Evolutionary conservation across 768 basidiomycete species (phyloP).

Genomic region (Suillus placidus): DNA sequence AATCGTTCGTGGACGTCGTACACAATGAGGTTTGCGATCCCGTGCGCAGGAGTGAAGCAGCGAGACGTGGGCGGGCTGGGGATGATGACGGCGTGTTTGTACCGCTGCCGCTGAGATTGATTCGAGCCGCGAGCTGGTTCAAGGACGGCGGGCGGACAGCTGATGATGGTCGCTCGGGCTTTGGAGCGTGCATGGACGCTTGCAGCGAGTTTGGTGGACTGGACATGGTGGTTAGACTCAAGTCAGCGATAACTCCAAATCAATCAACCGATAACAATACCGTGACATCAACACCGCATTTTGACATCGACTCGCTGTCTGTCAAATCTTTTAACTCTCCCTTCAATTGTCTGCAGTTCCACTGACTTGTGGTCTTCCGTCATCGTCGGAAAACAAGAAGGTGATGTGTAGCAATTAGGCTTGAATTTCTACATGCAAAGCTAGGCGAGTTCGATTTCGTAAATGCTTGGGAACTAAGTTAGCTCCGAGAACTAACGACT

Average conservation of each 20-base stretch:
- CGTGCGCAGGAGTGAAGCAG: slow-evolving; percentile 72
- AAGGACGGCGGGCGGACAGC: slow-evolving; percentile 65
- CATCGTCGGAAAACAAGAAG: background rate
- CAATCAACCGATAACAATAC: slow-evolving; percentile 8
- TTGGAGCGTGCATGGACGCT: slow-evolving; percentile 37
- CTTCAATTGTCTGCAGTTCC: background rate
- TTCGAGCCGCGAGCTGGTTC: slow-evolving; percentile 81
- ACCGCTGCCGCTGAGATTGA: slow-evolving; percentile 46
- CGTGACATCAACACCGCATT: slow-evolving; percentile 4
- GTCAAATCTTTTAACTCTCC: background rate
- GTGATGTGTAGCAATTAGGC: background rate
- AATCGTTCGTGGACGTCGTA: slow-evolving; percentile 55
- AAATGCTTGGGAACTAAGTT: background rate
- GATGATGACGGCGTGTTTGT: slow-evolving; percentile 26
- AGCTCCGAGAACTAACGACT: too few relatives aligned
- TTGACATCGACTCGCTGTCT: background rate
- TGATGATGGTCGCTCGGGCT: slow-evolving; percentile 39
- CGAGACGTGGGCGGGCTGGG: slow-evolving; percentile 65
- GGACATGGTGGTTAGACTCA: slow-evolving; percentile 28
- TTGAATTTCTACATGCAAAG: background rate
- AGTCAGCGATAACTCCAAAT: slow-evolving; percentile 3
- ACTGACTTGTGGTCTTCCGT: background rate
- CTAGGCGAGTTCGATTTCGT: background rate
- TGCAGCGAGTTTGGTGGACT: slow-evolving; percentile 36
- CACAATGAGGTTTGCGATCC: slow-evolving; percentile 55